Percentiles rank a stretch among this genome's conserved stretches.
Conservation (phyloP, 2,329 filamentous ascomycete species). For the Exserohilum rostratum region DNA sequence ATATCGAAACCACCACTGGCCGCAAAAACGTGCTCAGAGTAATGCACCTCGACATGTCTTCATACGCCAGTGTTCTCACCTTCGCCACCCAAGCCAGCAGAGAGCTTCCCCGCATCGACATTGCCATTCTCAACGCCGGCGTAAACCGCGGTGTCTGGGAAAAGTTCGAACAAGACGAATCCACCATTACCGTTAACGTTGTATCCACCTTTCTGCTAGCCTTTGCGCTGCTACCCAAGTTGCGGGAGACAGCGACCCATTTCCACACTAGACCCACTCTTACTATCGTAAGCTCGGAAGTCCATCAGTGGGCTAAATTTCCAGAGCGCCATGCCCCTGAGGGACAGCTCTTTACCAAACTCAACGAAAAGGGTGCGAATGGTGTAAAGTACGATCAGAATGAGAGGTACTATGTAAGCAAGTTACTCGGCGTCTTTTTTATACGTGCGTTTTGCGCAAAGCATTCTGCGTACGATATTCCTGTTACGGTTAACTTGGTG, state of each 20-base stretch:
- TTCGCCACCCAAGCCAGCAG: constrained; percentile 38
- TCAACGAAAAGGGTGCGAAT: constrained; percentile 25
- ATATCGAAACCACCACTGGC: constrained; percentile 47
- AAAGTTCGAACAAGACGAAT: constrained; percentile 38
- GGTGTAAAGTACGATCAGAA: constrained; percentile 13
- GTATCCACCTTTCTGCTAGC: constrained; percentile 49
- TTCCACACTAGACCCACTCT: constrained; percentile 37
- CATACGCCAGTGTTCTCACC: constrained; percentile 46
- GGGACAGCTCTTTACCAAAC: constrained; percentile 36
- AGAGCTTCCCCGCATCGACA: constrained; percentile 43
- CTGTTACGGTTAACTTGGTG: constrained; percentile 41
- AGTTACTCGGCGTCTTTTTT: constrained; percentile 40
- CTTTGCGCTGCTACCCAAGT: constrained; percentile 34
- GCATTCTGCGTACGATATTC: constrained; percentile 19
- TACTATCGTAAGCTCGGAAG: constrained; percentile 41
- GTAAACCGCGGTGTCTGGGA: constrained; percentile 35
- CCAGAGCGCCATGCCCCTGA: constrained; percentile 28
- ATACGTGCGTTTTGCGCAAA: constrained; percentile 30
- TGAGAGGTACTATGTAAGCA: constrained; percentile 37
- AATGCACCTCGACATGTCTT: constrained; percentile 54
- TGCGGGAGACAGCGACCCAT: constrained; percentile 28
- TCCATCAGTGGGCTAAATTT: constrained; percentile 38
- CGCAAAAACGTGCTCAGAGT: constrained; percentile 49
- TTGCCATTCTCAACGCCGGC: constrained; percentile 50
- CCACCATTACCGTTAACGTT: constrained; percentile 49